Conservation (phyloP, 805 yeast genomes). For the Wickerhamia fluorescens region DNA sequence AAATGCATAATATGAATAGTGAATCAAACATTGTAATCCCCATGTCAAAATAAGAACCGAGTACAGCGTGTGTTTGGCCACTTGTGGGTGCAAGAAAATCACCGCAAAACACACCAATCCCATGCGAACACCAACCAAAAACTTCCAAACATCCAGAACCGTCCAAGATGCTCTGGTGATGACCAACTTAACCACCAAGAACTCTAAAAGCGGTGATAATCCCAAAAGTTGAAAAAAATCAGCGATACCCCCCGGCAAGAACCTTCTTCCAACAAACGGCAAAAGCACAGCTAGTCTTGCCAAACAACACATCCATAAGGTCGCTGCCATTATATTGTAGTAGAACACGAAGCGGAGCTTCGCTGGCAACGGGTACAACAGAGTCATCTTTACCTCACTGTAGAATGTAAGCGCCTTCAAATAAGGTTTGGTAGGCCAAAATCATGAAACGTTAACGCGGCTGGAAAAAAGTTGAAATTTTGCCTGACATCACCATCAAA, state of each 20-base stretch:
- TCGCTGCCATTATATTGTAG: slow-evolving; percentile 26
- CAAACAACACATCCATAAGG: slow-evolving; percentile 44
- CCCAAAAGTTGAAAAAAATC: slow-evolving; percentile 48
- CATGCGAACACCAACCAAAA: slow-evolving; percentile 24
- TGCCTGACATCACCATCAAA: too few relatives aligned
- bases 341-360: slow-evolving; percentile 25
- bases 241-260: slow-evolving; percentile 67
- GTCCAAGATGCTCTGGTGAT: slow-evolving; percentile 1
- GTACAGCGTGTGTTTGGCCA: slow-evolving; percentile 37
- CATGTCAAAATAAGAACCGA: slow-evolving; percentile 31
- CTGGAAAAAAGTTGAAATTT: too few relatives aligned
- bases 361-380: slow-evolving; percentile 31
- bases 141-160: slow-evolving; percentile 18
- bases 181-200: slow-evolving; percentile 11
- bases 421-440: too few relatives aligned
- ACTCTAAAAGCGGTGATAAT: slow-evolving; percentile 23
- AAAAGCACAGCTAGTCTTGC: slow-evolving; percentile 44
- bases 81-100: slow-evolving; percentile 33
- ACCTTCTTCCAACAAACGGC: slow-evolving; percentile 59
- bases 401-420: too few relatives aligned
- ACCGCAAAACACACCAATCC: slow-evolving; percentile 36
- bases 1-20: slow-evolving; percentile 30
- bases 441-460: too few relatives aligned
- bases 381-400: slow-evolving; percentile 13
- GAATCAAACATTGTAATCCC: slow-evolving; percentile 27